Evolutionary conservation across 2,329 filamentous ascomycete species (phyloP), one percentile per base, ranked within the genome.

Genomic region (Penicillium sumatraense): DNA sequence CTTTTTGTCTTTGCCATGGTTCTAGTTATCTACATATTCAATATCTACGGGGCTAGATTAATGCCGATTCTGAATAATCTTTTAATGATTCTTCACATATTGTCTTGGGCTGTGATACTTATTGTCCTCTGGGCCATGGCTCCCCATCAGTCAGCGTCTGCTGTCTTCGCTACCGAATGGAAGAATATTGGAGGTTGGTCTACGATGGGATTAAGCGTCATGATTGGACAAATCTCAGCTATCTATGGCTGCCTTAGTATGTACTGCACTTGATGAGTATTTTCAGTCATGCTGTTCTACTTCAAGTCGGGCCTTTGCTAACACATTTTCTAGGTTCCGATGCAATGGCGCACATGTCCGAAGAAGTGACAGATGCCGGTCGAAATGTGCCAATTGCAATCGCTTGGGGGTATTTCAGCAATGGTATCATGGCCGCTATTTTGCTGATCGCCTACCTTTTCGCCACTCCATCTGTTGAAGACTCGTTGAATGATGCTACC

Each of bases 1-100:
- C 65, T 85, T 2, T 64, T 84, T 0, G 75, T 81, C 18, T 82
- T 80, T 69, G 75, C 75, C 3, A 75, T 82, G 27, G 71, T 80
- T 2, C 40, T 77, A 4, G 74, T 82, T 18, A 76, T 75, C 2
- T 75, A 83, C 16, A 65, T 81, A 14, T 75, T 83, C 70, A 84
- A 84, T 62, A 80, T 80, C 0, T 74, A 80, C 54, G 64, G 47
- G 6, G 41, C 64, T 0, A 48, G 61, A 6, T 5, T 56, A 31
- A 67, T 78, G 57, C 74, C 73, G 0, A 58, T 68, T 6, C 59
- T 72, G 46, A 69, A 74, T 41, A 75, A 73, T 47, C 52, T 72
- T 6, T 61, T 74, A 51, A 68, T 76, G 58, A 61, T 72, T 29
- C 49, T 76, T 14, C 74, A 77, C 48, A 61, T 75, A 18, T 58